Base-by-base conservation (phyloP, 805 yeast species). In the Kazachstania psychrophila region DNA sequence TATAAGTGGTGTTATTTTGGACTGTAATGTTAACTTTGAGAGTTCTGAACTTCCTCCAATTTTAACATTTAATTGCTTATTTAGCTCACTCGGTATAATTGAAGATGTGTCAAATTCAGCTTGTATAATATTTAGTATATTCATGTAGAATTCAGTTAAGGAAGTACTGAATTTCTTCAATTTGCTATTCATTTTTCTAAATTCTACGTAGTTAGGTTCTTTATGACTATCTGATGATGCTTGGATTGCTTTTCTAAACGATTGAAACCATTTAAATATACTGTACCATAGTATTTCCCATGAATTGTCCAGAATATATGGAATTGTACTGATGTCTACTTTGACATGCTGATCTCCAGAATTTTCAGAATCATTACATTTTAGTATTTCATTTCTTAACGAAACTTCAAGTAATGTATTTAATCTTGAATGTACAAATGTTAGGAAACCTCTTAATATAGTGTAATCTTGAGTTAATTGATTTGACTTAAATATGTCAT, bases 251-350 rank as follows among this genome's bases (percentile, higher is more conserved):
- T 38, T 47, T 46, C 41, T 43, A 49, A 60, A 64, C 9, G 54
- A 47, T 49, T 72, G 76, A 47, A 69, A 78, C 51, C 68, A 68
- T 45, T 75, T 77, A 42, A 79, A 66, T 2, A 75, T 69, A 2
- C 85, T 85, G 47, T 76, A 75, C 45, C 76, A 80, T 43, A 80
- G 66, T 5, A 73, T 73, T 23, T 64, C 52, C 87, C 87, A 80
- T 15, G 75, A 54, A 4, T 54, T 46, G 35, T 75, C 79, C 14
- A 79, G 63, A 6, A 71, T 39, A 11, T 40, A 31, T 12, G 51
- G 48, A 9, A 48, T 37, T 2, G 39, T 25, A 23, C 42, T 39
- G 14, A 37, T 37, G 31, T 48, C 46, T 6, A 43, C n/a, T 13
- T 33, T 27, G 14, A 14, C n/a, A 17, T 10, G 23, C n/a, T n/a